These are phyloP conservation scores for Pseudogymnoascus sp. DNA, from an alignment of 2,329 filamentous ascomycete genomes.

Conservation along the genomic window DNA sequence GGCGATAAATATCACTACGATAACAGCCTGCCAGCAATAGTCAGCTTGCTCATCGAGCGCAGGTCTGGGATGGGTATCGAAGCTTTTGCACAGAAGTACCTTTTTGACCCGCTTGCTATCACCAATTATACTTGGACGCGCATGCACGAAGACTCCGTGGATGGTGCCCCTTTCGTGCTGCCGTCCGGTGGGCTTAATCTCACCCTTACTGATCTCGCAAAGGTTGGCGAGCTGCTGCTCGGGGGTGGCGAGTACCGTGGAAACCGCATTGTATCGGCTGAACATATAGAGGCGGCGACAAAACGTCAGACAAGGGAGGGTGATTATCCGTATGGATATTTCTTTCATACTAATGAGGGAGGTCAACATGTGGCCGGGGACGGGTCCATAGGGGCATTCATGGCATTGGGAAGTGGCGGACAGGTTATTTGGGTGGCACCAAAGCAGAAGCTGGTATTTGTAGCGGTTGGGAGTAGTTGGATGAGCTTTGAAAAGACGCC, in stretches of 20 bases:
- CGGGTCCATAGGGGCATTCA: not conserved
- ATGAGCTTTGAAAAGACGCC: not conserved
- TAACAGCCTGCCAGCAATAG: not conserved
- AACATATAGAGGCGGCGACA: not conserved
- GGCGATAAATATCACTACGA: not conserved
- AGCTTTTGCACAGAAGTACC: not conserved
- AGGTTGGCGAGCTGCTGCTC: not conserved
- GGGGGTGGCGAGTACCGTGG: not conserved
- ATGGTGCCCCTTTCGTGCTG: not conserved
- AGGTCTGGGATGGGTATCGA: not conserved
- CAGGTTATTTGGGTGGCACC: conserved; percentile 5
- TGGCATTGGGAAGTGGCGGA: not conserved
- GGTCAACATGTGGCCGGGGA: not conserved
- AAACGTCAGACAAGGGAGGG: not conserved
- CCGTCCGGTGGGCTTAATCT: not conserved
- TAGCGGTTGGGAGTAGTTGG: not conserved
- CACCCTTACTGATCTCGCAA: not conserved
- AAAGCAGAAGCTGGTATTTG: not conserved
- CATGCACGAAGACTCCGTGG: not conserved
- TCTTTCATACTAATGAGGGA: not conserved
- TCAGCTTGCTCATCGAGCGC: not conserved
- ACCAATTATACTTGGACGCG: not conserved
- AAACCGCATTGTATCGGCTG: not conserved
- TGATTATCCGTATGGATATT: conserved; percentile 2
- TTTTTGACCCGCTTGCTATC: not conserved